Conservation (phyloP, 768 basidiomycete genomes). For the Mycena indigotica region DNA sequence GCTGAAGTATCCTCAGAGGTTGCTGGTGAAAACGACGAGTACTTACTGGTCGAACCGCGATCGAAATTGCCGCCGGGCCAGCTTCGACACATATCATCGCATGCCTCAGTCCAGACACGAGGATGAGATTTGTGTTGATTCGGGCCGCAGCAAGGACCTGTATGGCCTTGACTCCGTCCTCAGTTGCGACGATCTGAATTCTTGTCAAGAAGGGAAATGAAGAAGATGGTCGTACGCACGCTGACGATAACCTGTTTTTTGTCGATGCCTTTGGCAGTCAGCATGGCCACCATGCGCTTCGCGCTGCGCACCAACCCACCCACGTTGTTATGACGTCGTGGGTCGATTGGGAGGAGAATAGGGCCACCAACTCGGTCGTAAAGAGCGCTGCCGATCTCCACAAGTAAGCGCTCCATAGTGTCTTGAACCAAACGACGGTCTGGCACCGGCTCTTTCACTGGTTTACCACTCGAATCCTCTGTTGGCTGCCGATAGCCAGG, state of each 20-base stretch:
- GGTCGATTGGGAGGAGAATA: conserved; percentile 55
- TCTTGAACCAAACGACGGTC: background rate
- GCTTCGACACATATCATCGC: conserved; percentile 59
- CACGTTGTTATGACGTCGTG: conserved; percentile 41
- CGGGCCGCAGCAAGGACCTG: conserved; percentile 36
- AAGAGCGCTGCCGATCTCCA: conserved; percentile 50
- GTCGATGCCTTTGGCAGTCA: conserved; percentile 41
- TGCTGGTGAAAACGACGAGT: too few relatives aligned
- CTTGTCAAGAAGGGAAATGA: background rate
- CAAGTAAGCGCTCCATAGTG: conserved; percentile 28
- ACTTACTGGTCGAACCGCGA: conserved; percentile 53
- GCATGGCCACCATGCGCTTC: conserved; percentile 40
- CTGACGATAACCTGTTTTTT: conserved; percentile 49
- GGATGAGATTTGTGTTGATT: conserved; percentile 53
- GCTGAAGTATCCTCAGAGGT: too few relatives aligned
- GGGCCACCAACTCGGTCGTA: conserved; percentile 48
- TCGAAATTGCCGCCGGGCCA: conserved; percentile 48
- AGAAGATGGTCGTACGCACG: too few relatives aligned
- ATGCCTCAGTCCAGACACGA: conserved; percentile 58
- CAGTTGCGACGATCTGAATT: conserved; percentile 59
- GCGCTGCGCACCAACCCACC: conserved; percentile 46
- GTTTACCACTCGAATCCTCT: background rate
- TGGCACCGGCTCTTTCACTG: too few relatives aligned
- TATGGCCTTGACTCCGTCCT: conserved; percentile 53
- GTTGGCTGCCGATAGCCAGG: background rate